phyloP scores from a whole-genome alignment of 148 eudicot species.

The Linanthus parryae region DNA sequence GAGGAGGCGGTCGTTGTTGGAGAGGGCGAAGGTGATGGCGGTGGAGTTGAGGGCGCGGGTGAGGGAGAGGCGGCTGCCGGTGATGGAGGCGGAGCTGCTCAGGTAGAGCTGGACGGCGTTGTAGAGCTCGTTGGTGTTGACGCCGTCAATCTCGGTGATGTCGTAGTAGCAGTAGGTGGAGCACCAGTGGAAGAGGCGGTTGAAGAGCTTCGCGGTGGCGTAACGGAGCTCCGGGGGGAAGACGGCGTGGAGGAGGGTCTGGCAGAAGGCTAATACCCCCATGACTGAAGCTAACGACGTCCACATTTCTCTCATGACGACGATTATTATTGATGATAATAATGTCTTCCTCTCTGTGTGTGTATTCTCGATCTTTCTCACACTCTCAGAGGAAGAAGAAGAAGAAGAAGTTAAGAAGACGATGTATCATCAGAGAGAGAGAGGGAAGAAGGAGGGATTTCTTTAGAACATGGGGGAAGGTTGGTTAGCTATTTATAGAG shows the following conservation, averaged over 20 bases:
- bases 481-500: too few relatives aligned
- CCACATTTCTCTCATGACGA: constrained; percentile 75
- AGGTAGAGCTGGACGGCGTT: constrained; percentile 91
- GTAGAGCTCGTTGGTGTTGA: constrained; percentile 94
- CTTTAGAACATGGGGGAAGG: not conserved
- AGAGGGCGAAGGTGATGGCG: constrained; percentile 60
- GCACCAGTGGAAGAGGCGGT: constrained; percentile 49
- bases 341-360: too few relatives aligned
- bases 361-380: too few relatives aligned
- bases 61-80: constrained; percentile 52
- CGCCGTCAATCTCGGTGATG: constrained; percentile 95
- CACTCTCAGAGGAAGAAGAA: too few relatives aligned
- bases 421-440: not conserved
- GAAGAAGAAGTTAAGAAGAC: too few relatives aligned
- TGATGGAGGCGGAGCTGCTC: constrained; percentile 37
- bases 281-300: constrained; percentile 76
- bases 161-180: constrained; percentile 80
- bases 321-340: not conserved
- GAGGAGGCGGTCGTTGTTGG: constrained; percentile 66
- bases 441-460: not conserved
- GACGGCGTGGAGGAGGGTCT: constrained; percentile 49
- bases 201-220: constrained; percentile 34
- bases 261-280: constrained; percentile 85
- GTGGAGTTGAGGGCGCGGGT: constrained; percentile 72
- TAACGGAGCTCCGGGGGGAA: constrained; percentile 81